Conservation (phyloP, 2,329 filamentous ascomycete genomes). For the Chaetomium strumarium region DNA sequence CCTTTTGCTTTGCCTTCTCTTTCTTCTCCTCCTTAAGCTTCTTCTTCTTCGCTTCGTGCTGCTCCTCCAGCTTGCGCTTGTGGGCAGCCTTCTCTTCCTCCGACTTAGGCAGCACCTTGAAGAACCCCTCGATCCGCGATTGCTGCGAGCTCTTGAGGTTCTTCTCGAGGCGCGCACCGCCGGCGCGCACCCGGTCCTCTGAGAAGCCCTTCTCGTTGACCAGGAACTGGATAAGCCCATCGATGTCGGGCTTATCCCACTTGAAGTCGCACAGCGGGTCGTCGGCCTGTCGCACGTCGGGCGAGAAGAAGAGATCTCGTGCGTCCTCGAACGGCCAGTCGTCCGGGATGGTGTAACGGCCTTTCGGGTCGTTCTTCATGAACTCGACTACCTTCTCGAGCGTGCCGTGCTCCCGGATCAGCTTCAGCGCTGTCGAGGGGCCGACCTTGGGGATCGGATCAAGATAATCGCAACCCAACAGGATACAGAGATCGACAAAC, state of each 20-base stretch:
- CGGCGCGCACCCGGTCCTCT: conserved; percentile 83
- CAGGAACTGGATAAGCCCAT: conserved; percentile 82
- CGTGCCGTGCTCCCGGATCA: conserved; percentile 86
- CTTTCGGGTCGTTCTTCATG: conserved; percentile 68
- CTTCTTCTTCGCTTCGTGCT: conserved; percentile 89
- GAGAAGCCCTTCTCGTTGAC: conserved; percentile 95
- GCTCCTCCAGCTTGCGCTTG: conserved; percentile 92
- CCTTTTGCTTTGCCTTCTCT: conserved; percentile 86
- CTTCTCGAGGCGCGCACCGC: conserved; percentile 74
- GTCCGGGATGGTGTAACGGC: conserved; percentile 82
- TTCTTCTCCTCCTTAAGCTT: conserved; percentile 91
- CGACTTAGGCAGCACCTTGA: conserved; percentile 86
- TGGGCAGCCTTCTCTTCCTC: conserved; percentile 75
- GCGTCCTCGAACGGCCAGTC: conserved; percentile 95
- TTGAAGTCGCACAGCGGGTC: conserved; percentile 92
- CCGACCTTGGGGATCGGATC: conserved; percentile 94
- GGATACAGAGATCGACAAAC: conserved; percentile 97
- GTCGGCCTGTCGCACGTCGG: conserved; percentile 78
- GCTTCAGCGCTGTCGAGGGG: conserved; percentile 82
- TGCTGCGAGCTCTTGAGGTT: conserved; percentile 89
- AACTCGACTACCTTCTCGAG: conserved; percentile 82
- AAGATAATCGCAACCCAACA: conserved; percentile 95
- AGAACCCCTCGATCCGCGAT: conserved; percentile 89
- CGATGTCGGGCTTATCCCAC: conserved; percentile 90
- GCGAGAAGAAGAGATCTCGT: conserved; percentile 83